phyloP scores from a whole-genome alignment of 2,329 filamentous ascomycete species.

The Lithohypha guttulata region DNA sequence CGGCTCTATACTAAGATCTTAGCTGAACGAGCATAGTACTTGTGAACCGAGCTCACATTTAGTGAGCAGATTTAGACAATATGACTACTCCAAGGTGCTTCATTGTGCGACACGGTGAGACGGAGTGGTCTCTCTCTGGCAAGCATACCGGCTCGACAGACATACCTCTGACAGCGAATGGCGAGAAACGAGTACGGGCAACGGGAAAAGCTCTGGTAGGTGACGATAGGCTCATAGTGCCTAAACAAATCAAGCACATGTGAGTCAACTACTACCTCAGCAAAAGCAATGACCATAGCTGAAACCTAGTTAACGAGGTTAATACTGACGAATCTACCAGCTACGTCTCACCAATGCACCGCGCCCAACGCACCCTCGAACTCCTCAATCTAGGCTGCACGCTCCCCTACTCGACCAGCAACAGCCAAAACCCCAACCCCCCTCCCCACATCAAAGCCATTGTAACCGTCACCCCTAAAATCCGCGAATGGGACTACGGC shows the following conservation, averaged over 20 bases:
- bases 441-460: slow-evolving; percentile 43
- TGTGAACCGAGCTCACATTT: too few species aligned
- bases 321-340: slow-evolving; percentile 31
- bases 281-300: not conserved
- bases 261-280: slow-evolving; percentile 37
- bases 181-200: slow-evolving; percentile 62
- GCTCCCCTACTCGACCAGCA: slow-evolving; percentile 60
- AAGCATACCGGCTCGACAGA: slow-evolving; percentile 79
- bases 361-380: slow-evolving; percentile 83
- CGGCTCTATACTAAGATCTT: too few species aligned
- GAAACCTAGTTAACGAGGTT: not conserved
- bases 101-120: slow-evolving; percentile 83
- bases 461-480: slow-evolving; percentile 58
- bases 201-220: slow-evolving; percentile 80
- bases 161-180: slow-evolving; percentile 70
- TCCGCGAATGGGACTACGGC: slow-evolving; percentile 82
- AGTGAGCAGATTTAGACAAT: too few species aligned
- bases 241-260: slow-evolving; percentile 72
- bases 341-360: slow-evolving; percentile 76
- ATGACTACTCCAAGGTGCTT: slow-evolving; percentile 60
- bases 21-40: too few species aligned
- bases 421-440: slow-evolving; percentile 23
- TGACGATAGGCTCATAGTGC: slow-evolving; percentile 72
- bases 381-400: slow-evolving; percentile 64
- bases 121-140: slow-evolving; percentile 84